Evolutionary conservation across 345 rosid species (phyloP).

Genomic region (Populus davidiana): DNA sequence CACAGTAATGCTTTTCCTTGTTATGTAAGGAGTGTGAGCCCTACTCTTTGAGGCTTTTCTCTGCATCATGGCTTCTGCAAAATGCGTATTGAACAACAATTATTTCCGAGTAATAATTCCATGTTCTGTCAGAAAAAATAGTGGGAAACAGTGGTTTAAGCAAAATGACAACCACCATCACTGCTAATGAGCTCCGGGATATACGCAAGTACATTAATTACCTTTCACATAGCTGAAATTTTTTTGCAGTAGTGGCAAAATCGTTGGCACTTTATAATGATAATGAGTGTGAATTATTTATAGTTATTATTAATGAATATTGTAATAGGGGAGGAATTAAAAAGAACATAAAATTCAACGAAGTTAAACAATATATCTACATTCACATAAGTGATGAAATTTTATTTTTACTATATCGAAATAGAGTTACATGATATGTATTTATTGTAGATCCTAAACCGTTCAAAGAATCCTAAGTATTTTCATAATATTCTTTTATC

Average conservation of each 20-base stretch:
- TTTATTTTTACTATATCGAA: no score
- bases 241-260: slow-evolving; percentile 54
- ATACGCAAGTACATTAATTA: slow-evolving; percentile 3
- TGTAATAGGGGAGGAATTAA: no score
- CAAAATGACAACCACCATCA: not conserved
- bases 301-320: no score
- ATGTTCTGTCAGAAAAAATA: not conserved
- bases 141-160: not conserved
- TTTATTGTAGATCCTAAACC: no score
- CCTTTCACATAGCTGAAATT: slow-evolving; percentile 66
- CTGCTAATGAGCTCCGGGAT: not conserved
- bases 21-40: slow-evolving; percentile 23
- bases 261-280: slow-evolving; percentile 42
- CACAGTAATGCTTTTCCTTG: slow-evolving; percentile 59
- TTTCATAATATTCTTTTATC: no score
- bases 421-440: no score
- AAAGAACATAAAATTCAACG: no score
- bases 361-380: no score
- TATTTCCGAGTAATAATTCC: not conserved
- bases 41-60: slow-evolving; percentile 25
- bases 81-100: not conserved
- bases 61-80: slow-evolving; percentile 50
- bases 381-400: no score
- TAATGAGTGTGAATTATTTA: slow-evolving; percentile 19
- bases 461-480: fast-evolving